Evolutionary conservation across 495 filamentous ascomycete species (phyloP).

Genomic region (Daldinia grandis): DNA sequence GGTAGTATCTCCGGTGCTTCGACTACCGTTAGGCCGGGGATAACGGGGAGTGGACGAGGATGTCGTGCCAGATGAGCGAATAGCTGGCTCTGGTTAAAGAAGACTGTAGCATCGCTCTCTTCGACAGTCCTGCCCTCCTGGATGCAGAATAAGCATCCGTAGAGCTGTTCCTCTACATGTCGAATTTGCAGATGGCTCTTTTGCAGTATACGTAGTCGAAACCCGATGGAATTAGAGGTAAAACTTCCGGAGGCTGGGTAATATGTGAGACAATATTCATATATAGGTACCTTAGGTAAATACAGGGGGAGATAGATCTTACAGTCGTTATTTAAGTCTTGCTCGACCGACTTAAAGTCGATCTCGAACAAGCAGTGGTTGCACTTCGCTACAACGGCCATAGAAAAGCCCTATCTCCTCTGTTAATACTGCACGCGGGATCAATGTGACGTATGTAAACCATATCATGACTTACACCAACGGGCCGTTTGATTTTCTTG

Average conservation of each 20-base stretch:
- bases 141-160: slow-evolving; percentile 54
- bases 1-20: slow-evolving; percentile 39
- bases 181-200: slow-evolving; percentile 53
- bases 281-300: neutral
- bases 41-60: slow-evolving; percentile 50
- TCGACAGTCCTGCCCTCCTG: slow-evolving; percentile 47
- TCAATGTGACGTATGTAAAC: neutral
- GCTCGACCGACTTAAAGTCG: slow-evolving; percentile 49
- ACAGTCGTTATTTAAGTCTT: slow-evolving; percentile 51
- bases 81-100: slow-evolving; percentile 50
- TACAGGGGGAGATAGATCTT: slow-evolving; percentile 5
- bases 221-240: slow-evolving; percentile 46
- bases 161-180: slow-evolving; percentile 50
- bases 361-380: slow-evolving; percentile 53
- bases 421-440: slow-evolving; percentile 8
- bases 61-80: slow-evolving; percentile 54
- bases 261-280: slow-evolving; percentile 14
- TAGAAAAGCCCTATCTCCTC: slow-evolving; percentile 40
- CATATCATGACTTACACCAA: slow-evolving; percentile 37
- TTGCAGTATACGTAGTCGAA: slow-evolving; percentile 53
- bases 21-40: slow-evolving; percentile 52
- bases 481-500: slow-evolving; percentile 49
- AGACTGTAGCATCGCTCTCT: slow-evolving; percentile 55
- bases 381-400: slow-evolving; percentile 49
- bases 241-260: slow-evolving; percentile 46